Base-by-base conservation (phyloP, 2,329 filamentous ascomycete genomes). In the Aureobasidium vineae region DNA sequence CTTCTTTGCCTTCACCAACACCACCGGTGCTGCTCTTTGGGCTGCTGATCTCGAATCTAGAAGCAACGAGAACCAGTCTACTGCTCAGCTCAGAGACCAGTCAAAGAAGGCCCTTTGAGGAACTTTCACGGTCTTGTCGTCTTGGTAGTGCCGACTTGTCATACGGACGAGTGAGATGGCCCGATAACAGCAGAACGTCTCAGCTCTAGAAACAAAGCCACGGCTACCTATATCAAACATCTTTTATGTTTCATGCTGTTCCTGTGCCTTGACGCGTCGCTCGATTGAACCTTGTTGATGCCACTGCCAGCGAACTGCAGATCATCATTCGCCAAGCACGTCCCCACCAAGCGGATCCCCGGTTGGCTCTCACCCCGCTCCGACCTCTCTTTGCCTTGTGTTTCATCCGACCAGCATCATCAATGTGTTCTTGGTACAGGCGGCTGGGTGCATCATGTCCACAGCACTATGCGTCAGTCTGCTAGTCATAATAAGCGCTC, bases 1-100 rank as follows among this genome's bases (percentile, higher is more conserved):
- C 63, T 83, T 94, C 68, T 96, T 97, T 74, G 85, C 90, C 0
- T 97, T 96, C 76, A 97, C 92, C 19, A 97, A 97, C 76, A 90
- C 91, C 1, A 92, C 96, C 67, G 94, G 92, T 8, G 94, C 93
- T 64, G 94, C 94, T 8, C 80, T 98, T n/a, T 97, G 92, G 92
- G 93, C 94, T 47, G 90, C 91, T 21, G 92, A 79, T 56, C 66
- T 78, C 28, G 77, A 79, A 70, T 47, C 57, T 26, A 68, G 72
- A 57, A 40, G 16, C n/a, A 41, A 47, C 21, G 40, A 50, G 6
- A 70, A 69, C 16, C 68, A 71, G 15, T 72, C 70, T 3, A 76
- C 74, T 13, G 72, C 75, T 3, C 75, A 69, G 36, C 68, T 78
- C 41, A 70, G 71, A 59, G 73, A 76, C 43, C 71, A 75, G 66